These are phyloP conservation scores for Rheum nobile DNA, from an alignment of 148 eudicot genomes.

Conservation along the genomic window DNA sequence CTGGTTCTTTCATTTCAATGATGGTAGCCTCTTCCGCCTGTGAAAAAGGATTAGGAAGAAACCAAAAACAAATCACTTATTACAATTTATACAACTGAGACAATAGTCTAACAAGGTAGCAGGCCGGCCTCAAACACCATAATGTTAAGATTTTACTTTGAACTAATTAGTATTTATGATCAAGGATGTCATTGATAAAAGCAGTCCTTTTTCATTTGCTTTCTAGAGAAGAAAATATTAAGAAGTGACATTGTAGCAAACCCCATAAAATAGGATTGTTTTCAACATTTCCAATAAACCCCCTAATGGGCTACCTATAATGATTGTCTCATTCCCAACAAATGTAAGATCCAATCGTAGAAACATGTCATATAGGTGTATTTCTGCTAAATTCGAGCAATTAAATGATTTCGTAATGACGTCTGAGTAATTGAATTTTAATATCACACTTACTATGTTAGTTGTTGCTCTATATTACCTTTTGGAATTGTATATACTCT, in stretches of 20 bases:
- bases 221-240: no score
- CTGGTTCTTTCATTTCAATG: conserved; percentile 40
- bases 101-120: background rate
- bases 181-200: background rate
- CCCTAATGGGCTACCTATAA: no score
- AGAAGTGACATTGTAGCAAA: no score
- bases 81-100: background rate
- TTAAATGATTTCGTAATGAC: background rate
- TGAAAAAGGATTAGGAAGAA: background rate
- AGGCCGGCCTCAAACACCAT: background rate
- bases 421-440: background rate
- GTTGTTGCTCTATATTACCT: background rate
- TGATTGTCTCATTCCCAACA: conserved; percentile 97
- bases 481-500: background rate
- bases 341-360: conserved; percentile 45
- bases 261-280: no score
- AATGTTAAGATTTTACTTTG: background rate
- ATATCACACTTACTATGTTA: background rate
- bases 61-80: background rate
- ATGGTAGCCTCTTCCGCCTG: conserved; percentile 56
- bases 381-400: background rate
- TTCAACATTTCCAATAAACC: no score
- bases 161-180: no score
- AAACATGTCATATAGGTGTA: background rate
- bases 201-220: no score